Base-by-base conservation (phyloP, 2,329 filamentous ascomycete genomes). In the Pseudodiploospora longispora region DNA sequence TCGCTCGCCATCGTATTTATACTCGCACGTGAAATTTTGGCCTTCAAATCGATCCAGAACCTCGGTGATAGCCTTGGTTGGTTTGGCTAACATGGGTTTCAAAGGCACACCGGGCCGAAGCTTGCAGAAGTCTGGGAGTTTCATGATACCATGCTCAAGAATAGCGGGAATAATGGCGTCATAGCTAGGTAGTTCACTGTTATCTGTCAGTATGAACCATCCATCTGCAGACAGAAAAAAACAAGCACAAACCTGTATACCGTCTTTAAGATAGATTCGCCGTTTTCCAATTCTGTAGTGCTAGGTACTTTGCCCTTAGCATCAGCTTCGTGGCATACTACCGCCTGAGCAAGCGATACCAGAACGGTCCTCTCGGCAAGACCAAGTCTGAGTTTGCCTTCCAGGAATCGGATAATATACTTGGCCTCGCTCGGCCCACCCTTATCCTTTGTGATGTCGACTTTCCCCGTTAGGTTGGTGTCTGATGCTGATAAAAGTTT, bases 21-120 rank as follows among this genome's bases (percentile, higher is more conserved):
- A 98, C 63, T 98, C 93, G 67, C 93, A 98, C 1, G 93, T 97
- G 58, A 98, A 98, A 28, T 84, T 85, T 60, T 95, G 93, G 51
- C 86, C 82, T 61, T 97, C 93, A 53, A 98, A 98, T 5, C 93
- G 86, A 64, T 98, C 91, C 8, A 98, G 75, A 0, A 98, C 93
- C 66, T 98, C 93, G 1, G 90, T 95, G 56, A 98, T 96, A 5
- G 93, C 90, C 64, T 98, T 98, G 7, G 93, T 98, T 3, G 93
- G 93, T 58, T 97, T 97, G 19, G 93, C 93, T 69, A 98, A 75
- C 93, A 98, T 98, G 55, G 93, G 93, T 65, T 98, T 98, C 47
- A 98, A 73, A 1, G 93, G 93, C 10, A 98, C 86, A 50, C 93
- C 93, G 0, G 93, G 91, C 53, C 88, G 86, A 37, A 98, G 76